Conservation (phyloP, 768 basidiomycete genomes). For the Amanita polypyramis region DNA sequence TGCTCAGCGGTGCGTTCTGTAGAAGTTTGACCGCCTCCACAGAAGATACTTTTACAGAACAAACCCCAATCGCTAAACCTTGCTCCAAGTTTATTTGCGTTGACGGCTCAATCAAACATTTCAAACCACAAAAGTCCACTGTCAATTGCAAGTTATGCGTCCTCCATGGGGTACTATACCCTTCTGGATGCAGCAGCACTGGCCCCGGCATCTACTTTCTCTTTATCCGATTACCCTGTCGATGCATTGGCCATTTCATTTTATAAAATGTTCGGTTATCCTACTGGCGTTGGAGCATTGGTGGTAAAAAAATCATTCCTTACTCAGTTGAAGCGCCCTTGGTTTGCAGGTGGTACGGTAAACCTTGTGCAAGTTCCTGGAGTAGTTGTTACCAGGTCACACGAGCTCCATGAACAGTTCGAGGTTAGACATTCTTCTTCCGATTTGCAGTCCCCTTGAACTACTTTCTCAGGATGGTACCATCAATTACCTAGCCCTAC, state of each 20-base stretch:
- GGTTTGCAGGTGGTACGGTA: slow-evolving; percentile 81
- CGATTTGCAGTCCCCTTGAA: slow-evolving; percentile 1
- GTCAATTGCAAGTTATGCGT: slow-evolving; percentile 52
- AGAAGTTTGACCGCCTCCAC: background rate
- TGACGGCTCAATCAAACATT: slow-evolving; percentile 78
- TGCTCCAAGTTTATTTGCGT: slow-evolving; percentile 54
- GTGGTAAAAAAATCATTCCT: slow-evolving; percentile 65
- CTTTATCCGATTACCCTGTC: slow-evolving; percentile 53
- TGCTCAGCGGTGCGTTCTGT: background rate
- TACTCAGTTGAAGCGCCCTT: slow-evolving; percentile 50
- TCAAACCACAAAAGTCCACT: slow-evolving; percentile 65
- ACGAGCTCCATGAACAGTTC: slow-evolving; percentile 59
- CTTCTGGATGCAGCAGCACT: slow-evolving; percentile 79
- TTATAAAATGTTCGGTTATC: slow-evolving; percentile 88
- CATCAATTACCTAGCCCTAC: slow-evolving; percentile 69
- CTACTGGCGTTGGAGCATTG: slow-evolving; percentile 76
- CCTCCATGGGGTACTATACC: slow-evolving; percentile 59
- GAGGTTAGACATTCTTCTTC: slow-evolving; percentile 38
- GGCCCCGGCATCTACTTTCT: slow-evolving; percentile 60
- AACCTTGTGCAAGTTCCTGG: slow-evolving; percentile 81
- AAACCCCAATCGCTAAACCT: slow-evolving; percentile 30
- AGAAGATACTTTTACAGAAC: slow-evolving; percentile 47
- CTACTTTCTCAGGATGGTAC: slow-evolving; percentile 57
- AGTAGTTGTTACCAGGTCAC: slow-evolving; percentile 47
- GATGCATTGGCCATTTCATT: slow-evolving; percentile 81